These are phyloP conservation scores for Graphilbum fragrans DNA, from an alignment of 2,329 filamentous ascomycete species.

Conservation along the genomic window DNA sequence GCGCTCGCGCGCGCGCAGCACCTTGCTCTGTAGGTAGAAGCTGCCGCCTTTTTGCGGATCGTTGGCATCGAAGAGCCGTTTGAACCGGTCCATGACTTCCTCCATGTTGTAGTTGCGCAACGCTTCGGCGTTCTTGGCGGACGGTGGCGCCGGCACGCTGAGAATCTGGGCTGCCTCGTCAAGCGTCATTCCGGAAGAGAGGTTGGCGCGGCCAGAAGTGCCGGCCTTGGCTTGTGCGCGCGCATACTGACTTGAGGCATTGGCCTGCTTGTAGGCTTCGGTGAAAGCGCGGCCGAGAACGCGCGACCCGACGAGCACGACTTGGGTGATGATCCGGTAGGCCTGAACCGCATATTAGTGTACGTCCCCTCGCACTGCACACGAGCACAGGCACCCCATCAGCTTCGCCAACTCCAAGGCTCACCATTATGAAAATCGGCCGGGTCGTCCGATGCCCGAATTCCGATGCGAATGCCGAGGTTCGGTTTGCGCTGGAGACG, in stretches of 20 bases:
- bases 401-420: no score
- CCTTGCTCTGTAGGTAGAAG: constrained; percentile 97
- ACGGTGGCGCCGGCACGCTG: constrained; percentile 74
- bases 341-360: no score
- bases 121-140: constrained; percentile 24
- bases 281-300: constrained; percentile 87
- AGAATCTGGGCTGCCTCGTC: constrained; percentile 96
- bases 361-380: no score
- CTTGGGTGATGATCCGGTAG: constrained; percentile 87
- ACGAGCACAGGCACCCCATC: no score
- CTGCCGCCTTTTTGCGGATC: constrained; percentile 92
- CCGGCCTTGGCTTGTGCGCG: constrained; percentile 53
- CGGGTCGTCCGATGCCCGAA: no score
- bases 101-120: constrained; percentile 46
- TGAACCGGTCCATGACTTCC: constrained; percentile 75
- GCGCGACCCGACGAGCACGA: constrained; percentile 79
- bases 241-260: constrained; percentile 73
- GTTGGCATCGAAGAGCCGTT: constrained; percentile 87
- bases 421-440: no score
- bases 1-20: constrained; percentile 79
- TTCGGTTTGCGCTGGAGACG: no score
- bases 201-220: constrained; percentile 27
- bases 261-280: constrained; percentile 92
- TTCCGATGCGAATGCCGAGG: no score
- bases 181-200: constrained; percentile 68